Conservation (phyloP, 768 basidiomycete species). For the Termitomyces sp. region DNA sequence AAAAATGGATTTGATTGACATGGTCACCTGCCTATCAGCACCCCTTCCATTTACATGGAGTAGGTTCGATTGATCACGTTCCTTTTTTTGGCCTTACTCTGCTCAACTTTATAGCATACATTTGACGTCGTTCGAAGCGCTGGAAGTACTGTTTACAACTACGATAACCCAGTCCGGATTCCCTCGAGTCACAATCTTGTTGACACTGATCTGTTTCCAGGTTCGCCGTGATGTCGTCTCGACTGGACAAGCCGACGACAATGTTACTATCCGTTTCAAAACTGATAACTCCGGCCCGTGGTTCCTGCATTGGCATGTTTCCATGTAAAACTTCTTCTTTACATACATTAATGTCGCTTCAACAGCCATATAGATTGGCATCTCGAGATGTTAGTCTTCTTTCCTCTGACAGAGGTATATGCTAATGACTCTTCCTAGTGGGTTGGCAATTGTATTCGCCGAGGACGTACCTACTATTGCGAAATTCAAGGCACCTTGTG, state of each 20-base stretch:
- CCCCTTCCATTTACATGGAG: slow-evolving; percentile 24
- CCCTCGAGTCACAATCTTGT: neutral
- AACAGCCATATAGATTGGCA: slow-evolving; percentile 4
- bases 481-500: neutral
- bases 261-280: no score
- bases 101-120: slow-evolving; percentile 19
- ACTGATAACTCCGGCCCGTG: no score
- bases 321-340: neutral
- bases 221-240: slow-evolving; percentile 6
- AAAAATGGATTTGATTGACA: slow-evolving; percentile 1
- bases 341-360: neutral
- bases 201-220: neutral
- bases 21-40: slow-evolving; percentile 9
- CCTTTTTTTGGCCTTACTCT: neutral
- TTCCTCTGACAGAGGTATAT: neutral
- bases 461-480: slow-evolving; percentile 17
- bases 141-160: slow-evolving; percentile 27
- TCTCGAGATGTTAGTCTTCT: neutral
- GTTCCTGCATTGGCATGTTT: neutral
- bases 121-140: slow-evolving; percentile 34
- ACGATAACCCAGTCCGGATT: slow-evolving; percentile 33
- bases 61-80: neutral
- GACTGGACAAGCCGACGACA: no score
- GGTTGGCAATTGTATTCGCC: slow-evolving; percentile 27
- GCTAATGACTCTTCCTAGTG: neutral